These are phyloP conservation scores for Fusarium dlaminii DNA, from an alignment of 2,329 filamentous ascomycete genomes.

Conservation along the genomic window DNA sequence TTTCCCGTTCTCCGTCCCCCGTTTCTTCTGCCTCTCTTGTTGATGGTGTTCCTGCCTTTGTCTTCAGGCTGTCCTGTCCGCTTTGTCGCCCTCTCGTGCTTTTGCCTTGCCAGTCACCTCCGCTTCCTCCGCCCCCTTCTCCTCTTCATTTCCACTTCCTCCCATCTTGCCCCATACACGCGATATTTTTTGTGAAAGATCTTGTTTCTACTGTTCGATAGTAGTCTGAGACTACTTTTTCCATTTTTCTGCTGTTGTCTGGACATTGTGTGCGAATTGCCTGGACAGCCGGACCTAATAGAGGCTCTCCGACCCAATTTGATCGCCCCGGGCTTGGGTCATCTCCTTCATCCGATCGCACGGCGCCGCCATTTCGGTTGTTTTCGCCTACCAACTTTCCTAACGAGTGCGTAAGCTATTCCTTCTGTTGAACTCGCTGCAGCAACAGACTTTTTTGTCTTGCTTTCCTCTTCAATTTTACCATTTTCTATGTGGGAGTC, in stretches of 20 bases:
- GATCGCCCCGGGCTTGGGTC: constrained; percentile 22
- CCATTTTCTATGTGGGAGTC: neutral
- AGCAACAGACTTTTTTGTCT: neutral
- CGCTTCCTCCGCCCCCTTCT: constrained; percentile 18
- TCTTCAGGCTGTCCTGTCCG: constrained; percentile 30
- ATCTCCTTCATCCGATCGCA: constrained; percentile 26
- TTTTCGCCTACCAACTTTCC: constrained; percentile 18
- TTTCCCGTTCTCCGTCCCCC: constrained; percentile 34
- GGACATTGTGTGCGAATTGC: constrained; percentile 12
- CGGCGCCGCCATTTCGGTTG: constrained; percentile 29
- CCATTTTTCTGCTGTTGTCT: neutral
- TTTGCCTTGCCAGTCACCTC: constrained; percentile 27
- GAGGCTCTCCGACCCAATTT: constrained; percentile 18
- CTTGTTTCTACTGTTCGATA: neutral
- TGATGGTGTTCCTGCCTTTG: constrained; percentile 27
- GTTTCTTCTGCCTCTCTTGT: constrained; percentile 22
- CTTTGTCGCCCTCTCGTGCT: constrained; percentile 20
- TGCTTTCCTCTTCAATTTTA: neutral
- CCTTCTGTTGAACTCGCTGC: neutral
- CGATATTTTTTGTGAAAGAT: neutral
- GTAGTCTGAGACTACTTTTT: neutral
- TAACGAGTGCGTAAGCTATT: constrained; percentile 12
- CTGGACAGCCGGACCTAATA: constrained; percentile 19
- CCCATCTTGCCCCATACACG: constrained; percentile 9
- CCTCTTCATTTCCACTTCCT: constrained; percentile 19